Percentiles rank a stretch among this genome's conserved stretches.
Evolutionary conservation across 805 yeast species (phyloP).

Genomic region (Helenozyma baotianmanensis): DNA sequence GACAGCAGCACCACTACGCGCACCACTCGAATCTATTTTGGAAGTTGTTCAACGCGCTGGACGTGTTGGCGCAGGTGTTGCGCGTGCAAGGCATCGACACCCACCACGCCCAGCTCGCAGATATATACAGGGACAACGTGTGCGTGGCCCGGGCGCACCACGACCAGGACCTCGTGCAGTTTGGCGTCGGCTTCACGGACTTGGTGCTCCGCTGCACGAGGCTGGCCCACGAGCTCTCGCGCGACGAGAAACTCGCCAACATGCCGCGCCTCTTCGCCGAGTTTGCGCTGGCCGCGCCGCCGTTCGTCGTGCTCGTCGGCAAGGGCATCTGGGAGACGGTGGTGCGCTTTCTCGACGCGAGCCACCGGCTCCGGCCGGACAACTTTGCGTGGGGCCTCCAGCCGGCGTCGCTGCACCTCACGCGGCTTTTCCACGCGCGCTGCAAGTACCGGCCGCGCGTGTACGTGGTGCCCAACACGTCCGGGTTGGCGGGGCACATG

Average conservation of each 20-base stretch:
- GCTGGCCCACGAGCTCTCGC: slow-evolving; percentile 50
- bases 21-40: slow-evolving; percentile 67
- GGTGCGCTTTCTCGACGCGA: slow-evolving; percentile 29
- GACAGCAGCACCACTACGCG: slow-evolving; percentile 65
- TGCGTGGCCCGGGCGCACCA: slow-evolving; percentile 21
- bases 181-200: slow-evolving; percentile 66
- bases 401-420: slow-evolving; percentile 1
- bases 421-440: slow-evolving; percentile 8
- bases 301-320: slow-evolving; percentile 57
- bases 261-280: slow-evolving; percentile 50
- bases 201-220: slow-evolving; percentile 61
- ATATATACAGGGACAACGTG: slow-evolving; percentile 9
- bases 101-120: slow-evolving; percentile 11
- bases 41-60: slow-evolving; percentile 54
- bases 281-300: slow-evolving; percentile 35
- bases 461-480: slow-evolving; percentile 67
- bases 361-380: slow-evolving; percentile 19
- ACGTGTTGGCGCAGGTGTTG: slow-evolving; percentile 28
- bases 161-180: slow-evolving; percentile 41
- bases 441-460: slow-evolving; percentile 22
- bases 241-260: slow-evolving; percentile 48
- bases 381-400: slow-evolving; percentile 54
- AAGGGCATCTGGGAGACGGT: slow-evolving; percentile 71
- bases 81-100: slow-evolving; percentile 3
- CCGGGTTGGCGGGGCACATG: slow-evolving; percentile 60